Base-by-base conservation (phyloP, 768 basidiomycete species). In the Saitozyma sp. region DNA sequence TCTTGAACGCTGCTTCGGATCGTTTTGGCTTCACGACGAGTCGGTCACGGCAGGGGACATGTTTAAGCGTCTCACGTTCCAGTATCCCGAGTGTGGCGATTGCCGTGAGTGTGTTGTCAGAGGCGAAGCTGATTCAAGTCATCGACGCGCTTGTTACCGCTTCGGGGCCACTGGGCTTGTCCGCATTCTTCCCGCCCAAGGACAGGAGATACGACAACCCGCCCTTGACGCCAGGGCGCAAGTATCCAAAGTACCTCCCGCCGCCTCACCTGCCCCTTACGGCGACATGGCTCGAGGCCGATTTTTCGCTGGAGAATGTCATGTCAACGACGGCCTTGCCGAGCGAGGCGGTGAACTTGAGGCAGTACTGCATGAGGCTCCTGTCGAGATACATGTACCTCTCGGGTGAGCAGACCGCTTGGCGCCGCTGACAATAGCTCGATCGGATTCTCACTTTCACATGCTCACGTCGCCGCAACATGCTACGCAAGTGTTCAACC, bases 11-110 rank as follows among this genome's bases (percentile, higher is more conserved):
- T 80, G 79, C 62, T 74, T 80, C 52, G 75, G 71, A 19, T 56
- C 73, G 3, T 76, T 75, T 58, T 80, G 77, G 79, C 65, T 62
- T 7, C 20, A 65, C 17, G 45, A 51, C 0, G 65, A 70, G 40
- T 61, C 65, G n/a, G 60, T 70, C 0, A 40, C 66, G 2, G 64
- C 77, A 11, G 65, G 61, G 8, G 71, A 74, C 54, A 74, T 77
- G 74, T 78, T 79, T 59, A 77, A 71, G 52, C 68, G 76, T 9
- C 63, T 80, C 13, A 68, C 79, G 0, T 80, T 80, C 60, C 67
- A 72, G 50, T 63, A 75, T 50, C 75, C 79, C 1, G 70, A 68
- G 9, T 80, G 79, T 50, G 79, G 79, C 3, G 79, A 80, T 57
- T 80, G 79, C 61, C 39, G 74, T 76, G 42, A 66, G 29, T 29